Evolutionary conservation across 345 rosid species (phyloP).

Genomic region (Salix koriyanagi): DNA sequence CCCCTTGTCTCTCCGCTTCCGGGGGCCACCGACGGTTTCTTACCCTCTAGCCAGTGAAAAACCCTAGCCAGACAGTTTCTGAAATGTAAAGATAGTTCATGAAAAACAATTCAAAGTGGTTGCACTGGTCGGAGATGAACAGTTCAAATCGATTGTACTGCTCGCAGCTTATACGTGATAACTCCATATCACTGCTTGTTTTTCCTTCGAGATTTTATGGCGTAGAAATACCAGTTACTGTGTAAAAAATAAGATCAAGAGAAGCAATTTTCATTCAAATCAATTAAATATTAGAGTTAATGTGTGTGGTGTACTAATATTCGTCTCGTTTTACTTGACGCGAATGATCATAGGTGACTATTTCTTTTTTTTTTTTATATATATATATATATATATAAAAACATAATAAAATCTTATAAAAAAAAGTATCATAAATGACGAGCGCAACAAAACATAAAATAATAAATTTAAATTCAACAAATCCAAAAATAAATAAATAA

Average conservation of each 20-base stretch:
- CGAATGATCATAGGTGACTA: too few species aligned
- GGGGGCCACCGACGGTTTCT: conserved; percentile 4
- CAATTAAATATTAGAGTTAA: too few species aligned
- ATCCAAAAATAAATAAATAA: too few species aligned
- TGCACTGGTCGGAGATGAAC: background rate
- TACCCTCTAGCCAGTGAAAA: background rate
- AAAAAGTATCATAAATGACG: too few species aligned
- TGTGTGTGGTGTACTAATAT: too few species aligned
- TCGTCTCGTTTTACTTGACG: too few species aligned
- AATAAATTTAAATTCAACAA: too few species aligned
- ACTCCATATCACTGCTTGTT: background rate
- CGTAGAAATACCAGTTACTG: background rate
- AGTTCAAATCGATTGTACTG: background rate
- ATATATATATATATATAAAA: too few species aligned
- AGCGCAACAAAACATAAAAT: too few species aligned
- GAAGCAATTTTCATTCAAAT: too few species aligned
- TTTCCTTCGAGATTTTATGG: background rate
- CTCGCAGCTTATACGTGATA: background rate
- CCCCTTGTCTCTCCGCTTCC: background rate
- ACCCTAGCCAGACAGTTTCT: background rate
- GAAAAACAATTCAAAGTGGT: background rate
- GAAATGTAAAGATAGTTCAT: background rate
- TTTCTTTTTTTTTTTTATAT: too few species aligned
- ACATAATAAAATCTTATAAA: too few species aligned
- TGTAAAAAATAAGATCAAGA: background rate